Evolutionary conservation across 495 filamentous ascomycete genomes (phyloP).

Genomic region (Bacidia gigantensis): DNA sequence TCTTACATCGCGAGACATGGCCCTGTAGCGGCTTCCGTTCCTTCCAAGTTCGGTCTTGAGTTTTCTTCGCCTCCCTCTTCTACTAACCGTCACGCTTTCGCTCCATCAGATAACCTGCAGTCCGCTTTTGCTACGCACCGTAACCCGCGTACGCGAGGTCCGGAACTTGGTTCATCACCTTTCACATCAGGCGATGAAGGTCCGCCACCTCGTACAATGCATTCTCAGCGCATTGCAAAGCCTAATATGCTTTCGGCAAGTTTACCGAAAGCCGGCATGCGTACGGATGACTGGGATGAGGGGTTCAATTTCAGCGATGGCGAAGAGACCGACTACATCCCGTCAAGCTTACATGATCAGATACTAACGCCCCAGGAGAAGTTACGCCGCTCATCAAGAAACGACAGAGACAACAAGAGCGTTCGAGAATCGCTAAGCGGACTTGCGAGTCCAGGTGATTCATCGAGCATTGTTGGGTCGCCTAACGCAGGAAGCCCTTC

Average conservation of each 20-base stretch:
- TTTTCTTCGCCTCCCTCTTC: slow-evolving; percentile 59
- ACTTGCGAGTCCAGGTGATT: slow-evolving; percentile 44
- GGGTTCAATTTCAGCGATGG: slow-evolving; percentile 72
- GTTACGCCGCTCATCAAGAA: slow-evolving; percentile 66
- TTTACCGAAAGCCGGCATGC: slow-evolving; percentile 46
- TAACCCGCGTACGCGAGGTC: slow-evolving; percentile 38
- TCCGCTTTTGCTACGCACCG: slow-evolving; percentile 39
- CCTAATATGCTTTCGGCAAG: slow-evolving; percentile 68
- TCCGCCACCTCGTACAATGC: slow-evolving; percentile 59
- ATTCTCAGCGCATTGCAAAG: slow-evolving; percentile 69
- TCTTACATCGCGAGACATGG: slow-evolving; percentile 82
- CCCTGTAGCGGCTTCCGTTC: slow-evolving; percentile 83
- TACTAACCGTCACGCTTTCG: slow-evolving; percentile 38
- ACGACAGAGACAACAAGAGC: slow-evolving; percentile 47
- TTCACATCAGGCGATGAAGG: slow-evolving; percentile 41
- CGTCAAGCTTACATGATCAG: slow-evolving; percentile 65
- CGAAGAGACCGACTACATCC: slow-evolving; percentile 88
- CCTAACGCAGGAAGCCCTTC: slow-evolving; percentile 60
- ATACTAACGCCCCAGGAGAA: slow-evolving; percentile 85
- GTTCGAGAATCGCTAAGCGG: slow-evolving; percentile 44
- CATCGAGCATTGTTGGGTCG: slow-evolving; percentile 65
- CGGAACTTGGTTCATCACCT: slow-evolving; percentile 51
- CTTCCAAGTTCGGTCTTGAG: slow-evolving; percentile 82
- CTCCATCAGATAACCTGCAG: slow-evolving; percentile 40
- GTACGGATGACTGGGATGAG: slow-evolving; percentile 64